A percentile compares a stretch with the other conserved stretches of the same genome.
phyloP scores from a whole-genome alignment of 2,329 filamentous ascomycete genomes.

The Neoscytalidium dimidiatum region DNA sequence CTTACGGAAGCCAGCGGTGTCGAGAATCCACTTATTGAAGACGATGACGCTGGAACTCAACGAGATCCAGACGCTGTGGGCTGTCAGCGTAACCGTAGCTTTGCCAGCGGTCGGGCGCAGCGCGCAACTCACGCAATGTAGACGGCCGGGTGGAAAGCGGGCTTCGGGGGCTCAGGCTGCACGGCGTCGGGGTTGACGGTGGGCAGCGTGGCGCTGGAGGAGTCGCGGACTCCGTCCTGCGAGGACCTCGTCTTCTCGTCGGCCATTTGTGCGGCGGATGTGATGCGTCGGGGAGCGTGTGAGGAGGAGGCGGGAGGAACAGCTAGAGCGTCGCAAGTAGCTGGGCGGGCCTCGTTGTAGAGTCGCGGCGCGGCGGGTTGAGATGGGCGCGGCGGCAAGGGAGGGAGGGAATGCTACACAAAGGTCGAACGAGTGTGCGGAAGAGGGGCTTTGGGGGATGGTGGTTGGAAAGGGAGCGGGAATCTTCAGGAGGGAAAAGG shows the following conservation, averaged over 20 bases:
- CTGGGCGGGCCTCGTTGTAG: slow-evolving; percentile 7
- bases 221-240: slow-evolving; percentile 70
- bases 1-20: slow-evolving; percentile 81
- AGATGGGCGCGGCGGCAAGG: slow-evolving; percentile 21
- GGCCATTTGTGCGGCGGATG: slow-evolving; percentile 53
- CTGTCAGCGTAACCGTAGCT: slow-evolving; percentile 1
- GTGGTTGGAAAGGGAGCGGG: slow-evolving; percentile 16
- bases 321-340: slow-evolving; percentile 3
- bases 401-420: slow-evolving; percentile 21
- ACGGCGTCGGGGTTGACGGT: slow-evolving; percentile 76
- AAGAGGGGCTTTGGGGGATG: slow-evolving; percentile 25
- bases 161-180: slow-evolving; percentile 67
- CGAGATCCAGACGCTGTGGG: slow-evolving; percentile 79
- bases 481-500: slow-evolving; percentile 19
- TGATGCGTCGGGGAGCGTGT: slow-evolving; percentile 38
- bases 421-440: slow-evolving; percentile 21
- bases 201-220: slow-evolving; percentile 67
- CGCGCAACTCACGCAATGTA: slow-evolving; percentile 67
- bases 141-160: slow-evolving; percentile 74
- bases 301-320: slow-evolving; percentile 21
- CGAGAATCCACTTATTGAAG: slow-evolving; percentile 98
- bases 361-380: neutral
- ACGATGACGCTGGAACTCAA: slow-evolving; percentile 93
- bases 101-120: slow-evolving; percentile 40
- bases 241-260: slow-evolving; percentile 84